Evolutionary conservation across 257 asterid genomes (phyloP), one percentile per base, ranked within the genome.

Genomic region (Scutellaria baicalensis): DNA sequence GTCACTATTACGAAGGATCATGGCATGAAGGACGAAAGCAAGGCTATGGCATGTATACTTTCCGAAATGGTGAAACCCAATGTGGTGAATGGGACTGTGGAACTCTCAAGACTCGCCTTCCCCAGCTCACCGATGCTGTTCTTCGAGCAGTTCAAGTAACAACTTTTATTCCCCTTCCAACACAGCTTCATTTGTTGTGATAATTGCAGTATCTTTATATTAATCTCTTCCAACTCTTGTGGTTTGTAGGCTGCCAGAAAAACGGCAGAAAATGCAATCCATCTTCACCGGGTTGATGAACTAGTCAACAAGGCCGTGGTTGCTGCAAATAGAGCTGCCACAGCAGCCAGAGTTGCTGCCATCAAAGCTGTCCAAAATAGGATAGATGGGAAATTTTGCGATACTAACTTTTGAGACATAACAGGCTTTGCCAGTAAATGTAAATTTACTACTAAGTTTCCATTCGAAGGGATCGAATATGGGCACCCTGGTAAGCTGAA

Each of bases 301-400:
- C 89, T 81, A 75, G 96, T 90, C 48, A 84, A 86, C 94, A 90
- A 80, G 66, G 89, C 94, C 0, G 91, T 88, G 50, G 81, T 75
- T 78, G 93, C 88, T 18, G 96, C 96, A 9, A 88, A 93, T 60
- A 68, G 85, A 57, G 97, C 98, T 21, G 92, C 98, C 47, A 87
- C 95, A 2, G 96, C 97, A 0, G 96, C 95, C 0, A 82, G 98
- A 77, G 98, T 93, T 20, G 97, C 97, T 66, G 98, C 98, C 3
- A 83, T 90, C 49, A 93, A 88, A 82, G 98, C 97, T 31, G 96
- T 90, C 75, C 95, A 93, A 71, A 93, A 87, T 78, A 79, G 88
- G 72, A 87, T 88, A 18, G 91, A 86, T 67, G 95, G 95, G 35
- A 81, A 85, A 52, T 78, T 88, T 84, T 89, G 94, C 49, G 85